Evolutionary conservation across 495 filamentous ascomycete genomes (phyloP).

Genomic region (Penicillium crystallinum): DNA sequence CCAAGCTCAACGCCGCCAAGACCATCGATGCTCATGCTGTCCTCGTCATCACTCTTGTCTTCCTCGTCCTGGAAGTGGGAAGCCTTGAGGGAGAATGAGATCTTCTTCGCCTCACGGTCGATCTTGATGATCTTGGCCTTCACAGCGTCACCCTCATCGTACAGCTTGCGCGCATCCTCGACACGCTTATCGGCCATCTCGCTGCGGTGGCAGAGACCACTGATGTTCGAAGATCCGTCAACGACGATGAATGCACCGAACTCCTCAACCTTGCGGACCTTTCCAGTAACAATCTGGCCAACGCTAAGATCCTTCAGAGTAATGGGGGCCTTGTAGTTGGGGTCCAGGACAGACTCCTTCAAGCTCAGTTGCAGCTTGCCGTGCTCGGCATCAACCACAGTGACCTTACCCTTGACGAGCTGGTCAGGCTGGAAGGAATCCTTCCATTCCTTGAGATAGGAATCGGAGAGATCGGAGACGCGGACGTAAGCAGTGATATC

Average conservation of each 20-base stretch:
- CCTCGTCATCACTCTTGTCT: constrained; percentile 46
- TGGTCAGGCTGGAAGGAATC: constrained; percentile 78
- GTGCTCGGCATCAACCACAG: constrained; percentile 55
- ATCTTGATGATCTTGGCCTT: constrained; percentile 84
- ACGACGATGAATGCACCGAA: constrained; percentile 92
- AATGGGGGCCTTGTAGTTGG: constrained; percentile 64
- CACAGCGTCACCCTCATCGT: constrained; percentile 81
- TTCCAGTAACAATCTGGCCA: constrained; percentile 80
- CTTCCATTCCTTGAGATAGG: constrained; percentile 94
- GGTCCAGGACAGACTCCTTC: constrained; percentile 76
- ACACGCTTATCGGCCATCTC: constrained; percentile 81
- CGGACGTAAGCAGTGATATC: constrained; percentile 76
- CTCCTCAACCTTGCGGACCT: constrained; percentile 85
- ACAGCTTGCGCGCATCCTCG: constrained; percentile 74
- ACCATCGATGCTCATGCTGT: constrained; percentile 20
- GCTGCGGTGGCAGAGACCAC: constrained; percentile 84
- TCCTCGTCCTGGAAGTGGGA: constrained; percentile 74
- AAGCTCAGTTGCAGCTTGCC: constrained; percentile 78
- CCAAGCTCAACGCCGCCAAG: constrained; percentile 48
- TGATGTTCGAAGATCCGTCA: constrained; percentile 77
- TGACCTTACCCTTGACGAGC: constrained; percentile 81
- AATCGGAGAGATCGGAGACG: constrained; percentile 83
- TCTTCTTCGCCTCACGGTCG: constrained; percentile 62
- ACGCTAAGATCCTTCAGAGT: constrained; percentile 66
- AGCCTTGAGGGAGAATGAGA: constrained; percentile 87